Evolutionary conservation across 1,284 basidiomycete genomes (phyloP), one percentile per base, ranked within the genome.

Genomic region (Puccinia coronata): DNA sequence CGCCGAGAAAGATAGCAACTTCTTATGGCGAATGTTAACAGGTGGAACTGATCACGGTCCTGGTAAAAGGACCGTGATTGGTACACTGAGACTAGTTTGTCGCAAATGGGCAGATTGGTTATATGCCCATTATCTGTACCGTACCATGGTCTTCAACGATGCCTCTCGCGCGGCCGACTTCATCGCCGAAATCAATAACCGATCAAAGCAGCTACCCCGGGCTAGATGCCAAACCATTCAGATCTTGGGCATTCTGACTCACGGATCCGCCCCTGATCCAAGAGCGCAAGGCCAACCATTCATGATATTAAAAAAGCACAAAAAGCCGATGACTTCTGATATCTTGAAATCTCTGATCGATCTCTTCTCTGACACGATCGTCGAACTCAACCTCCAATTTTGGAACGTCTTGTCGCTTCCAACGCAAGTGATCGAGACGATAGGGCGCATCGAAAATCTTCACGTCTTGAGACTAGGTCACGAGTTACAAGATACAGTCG

Each of bases 81-180:
- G 61, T 39, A 34, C 16, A 0, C 41, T 73, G 51, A 34, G 71
- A 73, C 51, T 73, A 51, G 71, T 73, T n/a, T 73, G 71, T n/a
- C 71, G 51, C 0, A n/a, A 73, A 39, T 73, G 71, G 71, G 49
- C 49, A 51, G 71, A 41, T 36, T 73, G 71, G 71, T 39, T 73
- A 57, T 57, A 55, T 55, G 25, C 31, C 1, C 49, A 73, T 55
- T 31, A 73, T 73, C 53, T 73, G 6, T 73, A 73, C 20, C 51
- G 51, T 6, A 31, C 3, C 11, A 23, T 73, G 34, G 4, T 6
- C 36, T 73, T 73, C 36, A 4, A 31, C 18, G 34, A 41, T 73
- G 51, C 28, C 9, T 2, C 34, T 57, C 57, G n/a, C n/a, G n/a
- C n/a, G n/a, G n/a, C n/a, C n/a, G n/a, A n/a, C n/a, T n/a, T n/a